Percentiles rank a stretch among this genome's conserved stretches.
phyloP scores from a whole-genome alignment of 1,139 yeast species.

The Candida labiduridarum region DNA sequence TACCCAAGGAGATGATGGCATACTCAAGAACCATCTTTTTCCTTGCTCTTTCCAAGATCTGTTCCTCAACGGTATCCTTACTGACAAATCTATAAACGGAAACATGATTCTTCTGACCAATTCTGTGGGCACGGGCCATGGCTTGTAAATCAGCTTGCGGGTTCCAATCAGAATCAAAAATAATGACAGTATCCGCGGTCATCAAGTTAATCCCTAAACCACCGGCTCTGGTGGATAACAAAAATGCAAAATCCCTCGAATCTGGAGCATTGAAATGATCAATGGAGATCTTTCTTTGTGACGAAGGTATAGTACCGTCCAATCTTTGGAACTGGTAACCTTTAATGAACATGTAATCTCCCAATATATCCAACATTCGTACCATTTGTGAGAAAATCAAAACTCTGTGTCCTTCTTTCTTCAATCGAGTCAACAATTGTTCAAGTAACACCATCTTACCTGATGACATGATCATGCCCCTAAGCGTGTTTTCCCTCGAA shows the following conservation, averaged over 20 bases:
- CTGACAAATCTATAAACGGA: slow-evolving; percentile 96
- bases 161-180: slow-evolving; percentile 98
- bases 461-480: slow-evolving; percentile 95
- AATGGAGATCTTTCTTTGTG: slow-evolving; percentile 90
- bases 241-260: slow-evolving; percentile 87
- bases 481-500: slow-evolving; percentile 76
- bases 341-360: slow-evolving; percentile 87
- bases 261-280: slow-evolving; percentile 96
- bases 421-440: slow-evolving; percentile 78
- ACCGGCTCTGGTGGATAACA: slow-evolving; percentile 96
- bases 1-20: slow-evolving; percentile 95
- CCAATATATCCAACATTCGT: slow-evolving; percentile 89
- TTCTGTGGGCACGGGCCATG: slow-evolving; percentile 99
- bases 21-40: slow-evolving; percentile 97
- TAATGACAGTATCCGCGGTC: slow-evolving; percentile 98
- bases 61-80: slow-evolving; percentile 97
- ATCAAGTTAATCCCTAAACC: slow-evolving; percentile 96
- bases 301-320: slow-evolving; percentile 96
- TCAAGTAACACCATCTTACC: slow-evolving; percentile 97
- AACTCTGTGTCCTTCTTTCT: slow-evolving; percentile 94
- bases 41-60: slow-evolving; percentile 93
- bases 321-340: slow-evolving; percentile 91
- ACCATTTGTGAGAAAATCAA: slow-evolving; percentile 97
- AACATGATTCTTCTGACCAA: slow-evolving; percentile 97
- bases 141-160: slow-evolving; percentile 99